Evolutionary conservation across 371 early-diverging fungal species (phyloP).

Genomic region (Conidiobolus incongruus): DNA sequence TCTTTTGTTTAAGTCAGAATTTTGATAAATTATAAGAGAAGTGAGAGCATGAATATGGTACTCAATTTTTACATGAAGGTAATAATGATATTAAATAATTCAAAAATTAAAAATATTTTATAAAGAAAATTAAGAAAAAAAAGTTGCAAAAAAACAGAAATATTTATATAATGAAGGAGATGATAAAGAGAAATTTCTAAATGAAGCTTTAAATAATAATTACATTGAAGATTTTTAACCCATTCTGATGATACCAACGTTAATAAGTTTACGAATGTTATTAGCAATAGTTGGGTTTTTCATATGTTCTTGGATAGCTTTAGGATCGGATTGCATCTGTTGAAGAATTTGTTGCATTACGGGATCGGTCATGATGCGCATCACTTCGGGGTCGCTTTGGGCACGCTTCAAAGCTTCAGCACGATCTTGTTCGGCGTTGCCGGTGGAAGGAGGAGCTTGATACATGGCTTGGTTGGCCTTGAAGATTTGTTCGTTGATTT

Average conservation of each 20-base stretch:
- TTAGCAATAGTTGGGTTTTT: constrained; percentile 86
- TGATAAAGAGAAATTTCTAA: no score
- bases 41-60: no score
- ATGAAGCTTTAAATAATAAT: no score
- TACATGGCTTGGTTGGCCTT: constrained; percentile 64
- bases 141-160: no score
- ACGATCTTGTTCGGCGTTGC: constrained; percentile 22
- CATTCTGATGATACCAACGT: constrained; percentile 51
- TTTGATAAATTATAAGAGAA: no score
- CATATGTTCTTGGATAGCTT: constrained; percentile 77
- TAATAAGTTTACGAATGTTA: constrained; percentile 81
- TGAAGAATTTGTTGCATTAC: constrained; percentile 89
- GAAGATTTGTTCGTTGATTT: constrained; percentile 55
- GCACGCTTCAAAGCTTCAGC: constrained; percentile 73
- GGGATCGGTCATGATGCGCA: constrained; percentile 70
- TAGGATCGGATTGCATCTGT: constrained; percentile 91
- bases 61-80: no score
- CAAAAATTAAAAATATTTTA: no score
- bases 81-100: no score
- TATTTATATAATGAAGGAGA: no score
- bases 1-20: no score
- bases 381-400: constrained; percentile 80
- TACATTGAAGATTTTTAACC: no score
- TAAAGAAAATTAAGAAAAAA: no score
- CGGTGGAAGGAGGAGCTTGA: constrained; percentile 18